Conservation (phyloP, 768 basidiomycete genomes). For the Panus rudis region DNA sequence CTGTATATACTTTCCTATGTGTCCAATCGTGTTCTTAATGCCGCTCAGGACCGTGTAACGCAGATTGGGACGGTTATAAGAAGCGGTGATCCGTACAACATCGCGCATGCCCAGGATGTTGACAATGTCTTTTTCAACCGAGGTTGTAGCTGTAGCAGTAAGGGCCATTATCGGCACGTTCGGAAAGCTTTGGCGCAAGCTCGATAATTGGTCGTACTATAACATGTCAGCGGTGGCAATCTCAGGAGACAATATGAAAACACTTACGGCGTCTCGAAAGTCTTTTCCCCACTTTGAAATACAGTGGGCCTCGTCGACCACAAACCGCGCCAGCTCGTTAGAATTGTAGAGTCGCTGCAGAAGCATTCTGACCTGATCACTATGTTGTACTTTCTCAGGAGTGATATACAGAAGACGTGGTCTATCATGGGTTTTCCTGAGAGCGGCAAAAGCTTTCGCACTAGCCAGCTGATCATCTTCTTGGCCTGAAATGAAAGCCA, state of each 20-base stretch:
- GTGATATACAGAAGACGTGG: slow-evolving; percentile 74
- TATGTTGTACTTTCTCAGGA: slow-evolving; percentile 79
- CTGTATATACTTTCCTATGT: slow-evolving; percentile 67
- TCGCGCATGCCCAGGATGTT: slow-evolving; percentile 53
- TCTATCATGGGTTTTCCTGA: not conserved
- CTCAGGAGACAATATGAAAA: not conserved
- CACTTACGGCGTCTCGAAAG: slow-evolving; percentile 73
- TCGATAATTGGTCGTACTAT: slow-evolving; percentile 63
- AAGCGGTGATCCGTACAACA: slow-evolving; percentile 62
- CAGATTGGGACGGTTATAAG: slow-evolving; percentile 93
- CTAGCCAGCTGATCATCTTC: too few relatives aligned
- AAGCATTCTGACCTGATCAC: slow-evolving; percentile 44
- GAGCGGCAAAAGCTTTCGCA: too few relatives aligned
- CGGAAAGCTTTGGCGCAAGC: slow-evolving; percentile 69
- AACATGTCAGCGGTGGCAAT: not conserved
- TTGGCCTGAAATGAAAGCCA: slow-evolving; percentile 17
- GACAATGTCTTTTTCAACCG: slow-evolving; percentile 75
- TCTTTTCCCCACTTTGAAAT: slow-evolving; percentile 93
- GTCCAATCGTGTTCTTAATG: slow-evolving; percentile 35
- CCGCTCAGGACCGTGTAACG: slow-evolving; percentile 61
- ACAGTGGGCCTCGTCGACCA: slow-evolving; percentile 95
- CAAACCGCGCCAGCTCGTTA: slow-evolving; percentile 73
- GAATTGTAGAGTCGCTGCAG: slow-evolving; percentile 51
- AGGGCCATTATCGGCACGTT: slow-evolving; percentile 89
- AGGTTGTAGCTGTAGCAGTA: slow-evolving; percentile 86